A percentile compares a stretch with the other conserved stretches of the same genome.
Evolutionary conservation across 2,329 filamentous ascomycete genomes (phyloP).

Genomic region (Neofusicoccum parvum): DNA sequence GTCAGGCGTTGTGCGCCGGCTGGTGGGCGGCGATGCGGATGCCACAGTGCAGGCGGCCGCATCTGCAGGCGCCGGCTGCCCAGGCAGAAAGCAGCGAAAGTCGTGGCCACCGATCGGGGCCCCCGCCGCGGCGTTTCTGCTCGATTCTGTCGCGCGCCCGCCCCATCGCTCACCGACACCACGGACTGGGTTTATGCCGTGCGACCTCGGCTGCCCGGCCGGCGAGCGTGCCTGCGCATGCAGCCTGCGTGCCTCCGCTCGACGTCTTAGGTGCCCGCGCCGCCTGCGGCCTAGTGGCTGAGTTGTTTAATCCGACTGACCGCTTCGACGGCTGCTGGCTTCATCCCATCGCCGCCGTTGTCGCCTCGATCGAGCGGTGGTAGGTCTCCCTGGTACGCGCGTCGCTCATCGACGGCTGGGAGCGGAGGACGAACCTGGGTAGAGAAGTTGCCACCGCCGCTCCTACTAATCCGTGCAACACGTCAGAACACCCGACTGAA

Average conservation of each 20-base stretch:
- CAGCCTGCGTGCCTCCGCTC: too few species aligned
- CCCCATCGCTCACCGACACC: slow-evolving; percentile 8
- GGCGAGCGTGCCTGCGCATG: background rate
- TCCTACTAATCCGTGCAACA: too few species aligned
- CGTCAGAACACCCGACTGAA: too few species aligned
- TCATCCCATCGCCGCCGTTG: background rate
- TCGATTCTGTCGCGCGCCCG: background rate
- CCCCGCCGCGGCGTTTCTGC: background rate
- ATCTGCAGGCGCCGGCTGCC: too few species aligned
- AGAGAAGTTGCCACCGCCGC: too few species aligned
- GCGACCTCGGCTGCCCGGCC: background rate
- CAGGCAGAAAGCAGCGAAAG: background rate
- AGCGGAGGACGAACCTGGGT: too few species aligned
- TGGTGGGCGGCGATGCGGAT: too few species aligned
- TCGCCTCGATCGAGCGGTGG: background rate
- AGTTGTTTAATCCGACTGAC: background rate
- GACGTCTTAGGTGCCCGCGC: background rate
- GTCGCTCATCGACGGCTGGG: too few species aligned
- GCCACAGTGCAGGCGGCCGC: too few species aligned
- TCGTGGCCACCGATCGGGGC: background rate
- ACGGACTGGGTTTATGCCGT: background rate
- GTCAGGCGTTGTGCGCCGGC: background rate
- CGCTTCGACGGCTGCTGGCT: background rate
- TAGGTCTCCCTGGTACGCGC: too few species aligned
- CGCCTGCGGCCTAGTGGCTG: background rate